phyloP scores from a whole-genome alignment of 805 yeast species.

The Saturnispora bothae region DNA sequence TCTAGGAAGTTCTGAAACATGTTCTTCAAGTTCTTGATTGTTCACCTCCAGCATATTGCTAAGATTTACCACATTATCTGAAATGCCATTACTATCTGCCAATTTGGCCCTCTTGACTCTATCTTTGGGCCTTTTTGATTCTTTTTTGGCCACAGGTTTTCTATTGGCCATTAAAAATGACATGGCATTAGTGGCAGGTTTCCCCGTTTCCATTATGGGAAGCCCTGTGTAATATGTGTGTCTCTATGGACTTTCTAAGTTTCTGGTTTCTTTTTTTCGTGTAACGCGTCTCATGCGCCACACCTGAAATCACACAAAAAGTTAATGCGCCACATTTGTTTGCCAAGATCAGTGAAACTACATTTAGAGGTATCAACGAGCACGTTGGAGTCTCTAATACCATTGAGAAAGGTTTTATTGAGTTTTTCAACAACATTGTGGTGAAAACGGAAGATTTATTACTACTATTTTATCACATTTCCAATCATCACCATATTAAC shows the following conservation, averaged over 20 bases:
- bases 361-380: too few relatives aligned
- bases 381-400: too few relatives aligned
- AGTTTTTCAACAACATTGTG: too few relatives aligned
- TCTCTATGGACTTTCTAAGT: too few relatives aligned
- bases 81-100: neutral
- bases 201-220: neutral
- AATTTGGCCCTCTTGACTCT: neutral
- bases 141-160: neutral
- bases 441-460: too few relatives aligned
- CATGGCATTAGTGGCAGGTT: conserved; percentile 6
- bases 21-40: neutral
- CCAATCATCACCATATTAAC: too few relatives aligned
- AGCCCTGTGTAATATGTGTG: too few relatives aligned
- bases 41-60: neutral
- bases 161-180: conserved; percentile 5
- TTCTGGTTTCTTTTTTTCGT: conserved; percentile 1
- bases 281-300: conserved; percentile 1
- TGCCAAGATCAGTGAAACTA: too few relatives aligned
- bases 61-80: neutral
- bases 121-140: neutral
- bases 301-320: neutral
- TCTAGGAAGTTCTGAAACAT: neutral
- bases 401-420: too few relatives aligned
- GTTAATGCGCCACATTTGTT: neutral
- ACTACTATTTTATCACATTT: too few relatives aligned